Percentiles rank a stretch among this genome's conserved stretches.
Conservation (phyloP, 345 rosid species). For the Psidium friedrichsthalianum region DNA sequence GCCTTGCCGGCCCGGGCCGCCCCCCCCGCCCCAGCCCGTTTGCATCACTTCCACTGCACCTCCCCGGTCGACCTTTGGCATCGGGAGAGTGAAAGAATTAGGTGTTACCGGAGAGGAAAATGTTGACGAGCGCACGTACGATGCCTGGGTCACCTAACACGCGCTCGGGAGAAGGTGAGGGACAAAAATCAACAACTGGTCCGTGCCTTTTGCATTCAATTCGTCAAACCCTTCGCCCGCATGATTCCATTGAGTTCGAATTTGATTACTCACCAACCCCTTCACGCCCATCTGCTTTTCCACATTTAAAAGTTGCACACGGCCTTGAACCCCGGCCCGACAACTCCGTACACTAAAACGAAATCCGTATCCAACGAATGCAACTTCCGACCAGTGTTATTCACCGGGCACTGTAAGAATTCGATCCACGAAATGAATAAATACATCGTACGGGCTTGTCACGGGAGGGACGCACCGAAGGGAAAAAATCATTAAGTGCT, state of each 20-base stretch:
- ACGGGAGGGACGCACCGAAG: not conserved
- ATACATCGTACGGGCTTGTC: not conserved
- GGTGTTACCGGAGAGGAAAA: not conserved
- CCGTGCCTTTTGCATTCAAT: not conserved
- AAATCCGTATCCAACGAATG: not conserved
- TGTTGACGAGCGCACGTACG: not conserved
- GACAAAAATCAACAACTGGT: not conserved
- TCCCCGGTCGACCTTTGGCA: not conserved
- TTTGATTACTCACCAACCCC: not conserved
- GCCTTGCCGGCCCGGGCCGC: not conserved
- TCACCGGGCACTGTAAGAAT: too few species aligned
- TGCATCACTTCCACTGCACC: not conserved
- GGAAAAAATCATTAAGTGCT: not conserved
- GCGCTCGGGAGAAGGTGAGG: not conserved
- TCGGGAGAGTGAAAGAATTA: not conserved
- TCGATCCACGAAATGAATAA: not conserved
- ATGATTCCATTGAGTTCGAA: not conserved
- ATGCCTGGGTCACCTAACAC: not conserved
- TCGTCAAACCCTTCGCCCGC: not conserved
- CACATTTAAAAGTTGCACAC: not conserved
- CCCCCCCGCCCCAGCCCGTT: not conserved
- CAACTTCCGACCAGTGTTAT: not conserved
- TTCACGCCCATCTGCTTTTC: not conserved
- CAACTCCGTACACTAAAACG: not conserved
- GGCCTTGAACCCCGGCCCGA: not conserved